Base-by-base conservation (phyloP, 106 monocot genomes). In the Gastrodia elata region DNA sequence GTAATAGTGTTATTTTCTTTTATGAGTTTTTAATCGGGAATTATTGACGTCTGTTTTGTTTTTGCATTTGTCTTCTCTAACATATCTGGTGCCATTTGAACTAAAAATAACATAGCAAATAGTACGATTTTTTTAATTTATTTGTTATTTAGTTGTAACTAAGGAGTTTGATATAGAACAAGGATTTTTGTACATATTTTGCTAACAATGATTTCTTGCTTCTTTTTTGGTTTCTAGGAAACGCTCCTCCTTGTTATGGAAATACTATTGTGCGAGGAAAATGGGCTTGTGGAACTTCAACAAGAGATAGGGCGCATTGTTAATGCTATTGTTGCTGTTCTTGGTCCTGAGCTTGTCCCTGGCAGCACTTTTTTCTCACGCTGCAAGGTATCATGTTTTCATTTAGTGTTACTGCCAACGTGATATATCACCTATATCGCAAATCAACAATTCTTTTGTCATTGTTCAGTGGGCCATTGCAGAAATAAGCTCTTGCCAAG, bases 321-420 rank as follows among this genome's bases (percentile, higher is more conserved):
- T 46, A 98, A 98, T 91, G 93, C 91, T 39, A 87, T 98, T 71
- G 88, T 98, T 70, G 98, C 93, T 65, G 93, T 93, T 35, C 79
- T 98, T 93, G 98, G 98, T 68, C 98, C 98, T 37, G 98, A 98
- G 79, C 93, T 98, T 79, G 80, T 83, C 77, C 93, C 98, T 85
- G 87, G 91, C 26, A 98, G 98, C 77, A 93, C 88, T 27, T 98
- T 98, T 57, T 98, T 93, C 80, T 93, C 91, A 27, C 97, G 97
- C 46, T 98, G 98, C 88, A 93, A 93, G 97, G 97, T 97, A 28
- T 70, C 64, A n/a, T 34, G 49, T 52, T 38, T 33, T 14, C 16
- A 41, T 64, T 71, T 42, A 59, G 38, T 77, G 13, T 61, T 22
- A n/a, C n/a, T 52, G 52, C 42, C 6, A 11, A 30, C 61, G 14